phyloP scores from a whole-genome alignment of 768 basidiomycete genomes.

The Mycena filopes region DNA sequence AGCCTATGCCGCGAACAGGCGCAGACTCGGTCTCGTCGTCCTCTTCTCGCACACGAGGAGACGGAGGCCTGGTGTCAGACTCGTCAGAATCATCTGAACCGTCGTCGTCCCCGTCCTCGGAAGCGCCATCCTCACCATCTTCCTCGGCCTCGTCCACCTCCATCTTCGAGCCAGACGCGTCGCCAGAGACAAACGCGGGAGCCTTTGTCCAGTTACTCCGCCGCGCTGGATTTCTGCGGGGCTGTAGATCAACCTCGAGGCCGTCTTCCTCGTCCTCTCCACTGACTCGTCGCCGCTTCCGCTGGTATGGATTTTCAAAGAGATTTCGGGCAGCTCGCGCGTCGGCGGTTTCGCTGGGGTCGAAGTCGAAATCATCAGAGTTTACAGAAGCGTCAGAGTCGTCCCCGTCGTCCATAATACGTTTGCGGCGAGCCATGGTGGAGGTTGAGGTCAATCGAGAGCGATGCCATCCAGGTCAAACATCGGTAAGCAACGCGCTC shows the following conservation, averaged over 20 bases:
- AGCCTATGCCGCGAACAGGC: constrained; percentile 57
- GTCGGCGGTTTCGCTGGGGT: constrained; percentile 66
- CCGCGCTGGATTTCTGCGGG: constrained; percentile 42
- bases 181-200: constrained; percentile 77
- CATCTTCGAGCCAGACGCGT: constrained; percentile 50
- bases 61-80: constrained; percentile 62
- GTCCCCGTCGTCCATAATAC: constrained; percentile 76
- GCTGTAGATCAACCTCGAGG: constrained; percentile 46
- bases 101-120: constrained; percentile 49
- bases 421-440: constrained; percentile 80
- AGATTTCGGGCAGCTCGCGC: constrained; percentile 78
- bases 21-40: constrained; percentile 54
- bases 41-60: constrained; percentile 64
- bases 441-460: neutral
- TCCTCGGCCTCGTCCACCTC: constrained; percentile 49
- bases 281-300: constrained; percentile 72
- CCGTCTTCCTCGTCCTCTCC: constrained; percentile 82
- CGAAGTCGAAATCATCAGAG: constrained; percentile 59
- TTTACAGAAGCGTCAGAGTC: constrained; percentile 74
- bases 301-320: constrained; percentile 80
- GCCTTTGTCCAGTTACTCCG: constrained; percentile 79
- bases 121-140: constrained; percentile 42
- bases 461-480: neutral
- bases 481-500: neutral
- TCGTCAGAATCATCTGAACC: constrained; percentile 53